Base-by-base conservation (phyloP, 164 flowering plant species). In the Macadamia integrifolia region DNA sequence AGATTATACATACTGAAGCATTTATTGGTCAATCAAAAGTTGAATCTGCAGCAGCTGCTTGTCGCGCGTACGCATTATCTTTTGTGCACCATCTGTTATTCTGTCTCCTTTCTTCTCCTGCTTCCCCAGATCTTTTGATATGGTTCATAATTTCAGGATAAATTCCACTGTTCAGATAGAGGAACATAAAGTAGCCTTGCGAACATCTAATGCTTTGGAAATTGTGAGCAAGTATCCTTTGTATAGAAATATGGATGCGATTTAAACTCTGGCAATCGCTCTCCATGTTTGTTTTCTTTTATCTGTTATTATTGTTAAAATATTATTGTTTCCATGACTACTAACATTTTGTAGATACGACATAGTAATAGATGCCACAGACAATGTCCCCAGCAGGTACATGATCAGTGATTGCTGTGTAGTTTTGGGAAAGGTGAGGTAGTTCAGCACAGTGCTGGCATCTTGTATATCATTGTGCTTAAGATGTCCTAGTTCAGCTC, bases 381-480 rank as follows among this genome's bases (percentile, higher is more conserved):
- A 94, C 70, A 94, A 94, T 81, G 87, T 77, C 71, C 96, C 98
- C 14, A 91, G 92, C 69, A 88, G 97, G 14, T 94, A 94, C 78
- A 82, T 94, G 92, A 88, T 94, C 52, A 94, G 72, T 73, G 98
- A 94, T 73, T 92, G 95, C 70, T 94, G 98, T 75, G 93, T 90
- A 72, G 83, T 94, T 55, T 71, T 89, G 72, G 93, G 97, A 68
- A 94, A 94, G 93, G 97, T 91, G 79, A 76, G 15, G 3, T 46
- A 14, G 29, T 44, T 28, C 9, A 14, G 9, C 42, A 59, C 15
- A 6, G 0, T 50, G 42, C 64, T 40, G n/a, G 14, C 44, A 62
- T 63, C 29, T 6, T 32, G 2, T 32, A 6, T 6, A 65, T 14
- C 2, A 64, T 50, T 44, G 32, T 14, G 35, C 43, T 63, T 6